Percentiles rank a stretch among this genome's conserved stretches.
These are phyloP conservation scores for Camellia granthamiana DNA, from an alignment of 148 eudicot genomes.

Conservation along the genomic window DNA sequence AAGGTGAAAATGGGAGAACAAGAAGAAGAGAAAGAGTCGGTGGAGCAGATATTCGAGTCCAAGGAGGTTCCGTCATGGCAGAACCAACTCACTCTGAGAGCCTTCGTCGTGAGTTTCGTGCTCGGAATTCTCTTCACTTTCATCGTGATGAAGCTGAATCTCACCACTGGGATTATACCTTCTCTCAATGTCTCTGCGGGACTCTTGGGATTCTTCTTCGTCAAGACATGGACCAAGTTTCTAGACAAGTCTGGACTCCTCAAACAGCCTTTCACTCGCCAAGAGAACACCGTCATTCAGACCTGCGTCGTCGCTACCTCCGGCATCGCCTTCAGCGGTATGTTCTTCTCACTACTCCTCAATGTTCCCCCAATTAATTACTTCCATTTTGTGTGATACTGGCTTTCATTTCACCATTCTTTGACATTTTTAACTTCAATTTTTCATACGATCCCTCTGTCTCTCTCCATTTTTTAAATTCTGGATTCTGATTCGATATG, in stretches of 20 bases:
- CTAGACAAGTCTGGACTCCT: conserved; percentile 37
- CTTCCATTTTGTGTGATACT: not conserved
- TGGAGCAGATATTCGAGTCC: conserved; percentile 45
- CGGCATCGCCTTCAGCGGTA: conserved; percentile 76
- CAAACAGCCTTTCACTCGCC: conserved; percentile 61
- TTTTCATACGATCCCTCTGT: too few species aligned
- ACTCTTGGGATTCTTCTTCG: conserved; percentile 59
- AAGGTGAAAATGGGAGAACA: not conserved
- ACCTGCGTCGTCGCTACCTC: conserved; percentile 66
- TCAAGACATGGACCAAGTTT: conserved; percentile 55
- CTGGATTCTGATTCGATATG: too few species aligned
- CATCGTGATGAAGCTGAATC: conserved; percentile 61
- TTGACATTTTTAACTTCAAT: too few species aligned
- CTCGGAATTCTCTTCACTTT: conserved; percentile 50
- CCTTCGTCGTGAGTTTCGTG: conserved; percentile 41
- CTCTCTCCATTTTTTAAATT: too few species aligned
- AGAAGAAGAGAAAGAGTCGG: conserved; percentile 11
- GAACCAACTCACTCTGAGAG: conserved; percentile 52
- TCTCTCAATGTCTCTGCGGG: conserved; percentile 73
- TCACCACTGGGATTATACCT: conserved; percentile 71
- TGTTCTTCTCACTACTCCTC: not conserved
- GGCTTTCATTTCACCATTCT: too few species aligned
- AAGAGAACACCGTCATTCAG: conserved; percentile 76
- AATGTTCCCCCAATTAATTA: not conserved
- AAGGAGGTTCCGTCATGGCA: conserved; percentile 57